Base-by-base conservation (phyloP, 495 filamentous ascomycete species). In the Talaromyces thailandensis region DNA sequence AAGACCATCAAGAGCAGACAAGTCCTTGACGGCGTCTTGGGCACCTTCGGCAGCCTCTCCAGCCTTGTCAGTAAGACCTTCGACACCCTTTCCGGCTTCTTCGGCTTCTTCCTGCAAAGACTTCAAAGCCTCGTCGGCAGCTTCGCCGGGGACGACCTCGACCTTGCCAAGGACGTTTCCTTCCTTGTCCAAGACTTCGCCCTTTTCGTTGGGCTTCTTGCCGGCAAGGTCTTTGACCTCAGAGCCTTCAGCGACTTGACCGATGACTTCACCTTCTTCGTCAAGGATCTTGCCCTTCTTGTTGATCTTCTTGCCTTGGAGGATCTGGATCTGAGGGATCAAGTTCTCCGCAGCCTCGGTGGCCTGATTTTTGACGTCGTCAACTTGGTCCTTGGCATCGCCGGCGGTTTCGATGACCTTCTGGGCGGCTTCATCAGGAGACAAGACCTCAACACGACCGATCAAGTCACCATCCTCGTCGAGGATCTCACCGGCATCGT, bases 1-100 rank as follows among this genome's bases (percentile, higher is more conserved):
- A 69, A 81, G 83, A 66, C 79, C 81, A 43, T 84, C 84, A 21
- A 91, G 73, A 50, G 81, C 71, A 0, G 85, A 84, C 48, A 84
- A 76, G 60, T 65, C 68, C 4, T 63, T 61, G 31, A 60, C 31
- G 5, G 11, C 37, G 1, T 84, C 81, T 58, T 76, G 79, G 24
- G 48, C 66, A 7, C 51, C 70, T 3, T 81, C 56, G n/a, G n/a
- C 62, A 26, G 18, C 32, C 2, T 35, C 50, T 28, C 28, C 60
- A 56, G 60, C 58, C 14, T 60, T 52, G 14, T 61, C 63, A 23
- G 51, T 18, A 48, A 51, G 16, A 16, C 60, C 60, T n/a, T 61
- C 56, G 26, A 60, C 64, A 55, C 52, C 66, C 16, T 70, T 66
- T n/a, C 63, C 66, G 18, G 63, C 63, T 40, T 70, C 70, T 23